These are phyloP conservation scores for Zygosaccharomyces kombuchaensis DNA, from an alignment of 805 yeast genomes.

Conservation along the genomic window DNA sequence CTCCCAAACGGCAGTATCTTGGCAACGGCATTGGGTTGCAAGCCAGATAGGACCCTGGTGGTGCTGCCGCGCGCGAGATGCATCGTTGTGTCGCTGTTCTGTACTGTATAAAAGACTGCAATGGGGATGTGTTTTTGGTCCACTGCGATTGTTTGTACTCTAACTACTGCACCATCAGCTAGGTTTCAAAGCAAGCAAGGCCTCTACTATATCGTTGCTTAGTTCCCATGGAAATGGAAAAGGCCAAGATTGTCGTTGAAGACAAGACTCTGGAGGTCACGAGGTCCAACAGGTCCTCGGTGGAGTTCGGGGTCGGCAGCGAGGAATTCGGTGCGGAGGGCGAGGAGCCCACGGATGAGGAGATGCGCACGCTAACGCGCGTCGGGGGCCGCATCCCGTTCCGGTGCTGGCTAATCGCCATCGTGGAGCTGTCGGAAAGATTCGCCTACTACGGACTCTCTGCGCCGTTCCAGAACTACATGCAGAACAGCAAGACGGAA, in stretches of 20 bases:
- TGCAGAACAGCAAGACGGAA: constrained; percentile 51
- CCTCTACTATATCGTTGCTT: too few relatives aligned
- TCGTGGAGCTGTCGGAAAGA: constrained; percentile 78
- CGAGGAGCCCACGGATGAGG: constrained; percentile 31
- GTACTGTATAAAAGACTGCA: neutral
- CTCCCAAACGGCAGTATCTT: neutral
- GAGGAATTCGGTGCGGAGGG: constrained; percentile 3
- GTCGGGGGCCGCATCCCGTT: constrained; percentile 45
- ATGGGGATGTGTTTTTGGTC: too few relatives aligned
- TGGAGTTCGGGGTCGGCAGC: neutral
- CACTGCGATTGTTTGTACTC: too few relatives aligned
- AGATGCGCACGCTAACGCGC: constrained; percentile 27
- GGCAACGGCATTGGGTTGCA: neutral
- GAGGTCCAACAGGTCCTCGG: neutral
- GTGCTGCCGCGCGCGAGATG: neutral
- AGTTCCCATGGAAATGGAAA: constrained; percentile 32
- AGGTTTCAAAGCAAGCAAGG: too few relatives aligned
- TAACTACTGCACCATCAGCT: too few relatives aligned
- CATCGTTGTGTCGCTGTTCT: neutral
- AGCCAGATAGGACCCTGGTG: neutral
- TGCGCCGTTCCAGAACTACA: constrained; percentile 74
- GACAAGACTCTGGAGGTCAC: constrained; percentile 6
- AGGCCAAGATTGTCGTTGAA: constrained; percentile 1
- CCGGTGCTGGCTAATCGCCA: constrained; percentile 48
- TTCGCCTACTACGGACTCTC: constrained; percentile 76